phyloP scores from a whole-genome alignment of 306 rosid species.

The Corylus americana region DNA sequence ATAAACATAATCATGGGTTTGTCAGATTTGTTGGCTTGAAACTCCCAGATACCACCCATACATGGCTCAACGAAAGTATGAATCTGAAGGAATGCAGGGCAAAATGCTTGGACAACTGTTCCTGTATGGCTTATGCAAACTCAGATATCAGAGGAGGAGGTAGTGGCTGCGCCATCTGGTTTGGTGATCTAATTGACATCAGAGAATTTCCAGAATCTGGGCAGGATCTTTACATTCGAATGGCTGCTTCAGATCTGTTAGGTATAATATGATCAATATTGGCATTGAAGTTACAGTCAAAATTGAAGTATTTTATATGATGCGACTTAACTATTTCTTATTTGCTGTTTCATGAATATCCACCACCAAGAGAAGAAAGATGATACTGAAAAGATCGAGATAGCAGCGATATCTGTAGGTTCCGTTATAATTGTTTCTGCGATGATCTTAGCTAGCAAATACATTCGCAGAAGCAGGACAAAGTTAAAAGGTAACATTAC shows the following conservation, averaged over 20 bases:
- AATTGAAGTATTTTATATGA: no score
- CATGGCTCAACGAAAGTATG: slow-evolving; percentile 49
- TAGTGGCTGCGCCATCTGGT: slow-evolving; percentile 62
- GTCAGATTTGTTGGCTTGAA: slow-evolving; percentile 33
- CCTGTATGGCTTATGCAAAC: slow-evolving; percentile 56
- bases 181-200: slow-evolving; percentile 42
- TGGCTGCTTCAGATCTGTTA: slow-evolving; percentile 32
- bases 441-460: no score
- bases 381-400: no score
- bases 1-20: slow-evolving; percentile 41
- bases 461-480: no score
- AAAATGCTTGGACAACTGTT: slow-evolving; percentile 50
- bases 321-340: no score
- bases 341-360: no score
- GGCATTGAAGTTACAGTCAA: no score
- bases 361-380: no score
- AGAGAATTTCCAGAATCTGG: slow-evolving; percentile 26
- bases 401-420: no score
- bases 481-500: no score
- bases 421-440: no score
- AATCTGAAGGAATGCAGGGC: slow-evolving; percentile 43
- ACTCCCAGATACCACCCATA: slow-evolving; percentile 46
- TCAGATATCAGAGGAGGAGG: slow-evolving; percentile 47
- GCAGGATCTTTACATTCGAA: slow-evolving; percentile 43
- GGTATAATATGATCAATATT: no score